Conservation (phyloP, 23 red algal genomes). For the Gracilaria gracilis region DNA sequence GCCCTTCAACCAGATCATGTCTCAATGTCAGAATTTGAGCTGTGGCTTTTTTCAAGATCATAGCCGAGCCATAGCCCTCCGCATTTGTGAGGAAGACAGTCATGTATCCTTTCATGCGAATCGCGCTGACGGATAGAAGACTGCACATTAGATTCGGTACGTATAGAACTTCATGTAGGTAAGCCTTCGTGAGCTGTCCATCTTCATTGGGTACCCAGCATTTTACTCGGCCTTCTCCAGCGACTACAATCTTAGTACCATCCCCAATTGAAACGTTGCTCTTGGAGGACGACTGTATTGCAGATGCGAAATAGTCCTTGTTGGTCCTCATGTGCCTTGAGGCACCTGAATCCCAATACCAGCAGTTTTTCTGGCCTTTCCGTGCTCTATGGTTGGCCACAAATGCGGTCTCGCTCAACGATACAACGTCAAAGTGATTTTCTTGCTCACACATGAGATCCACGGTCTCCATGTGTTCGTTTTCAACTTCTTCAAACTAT, state of each 20-base stretch:
- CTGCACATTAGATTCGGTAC: not conserved
- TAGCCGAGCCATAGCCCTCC: not conserved
- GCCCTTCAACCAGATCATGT: not conserved
- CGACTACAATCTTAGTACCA: no score
- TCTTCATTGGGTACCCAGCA: not conserved
- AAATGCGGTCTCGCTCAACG: no score
- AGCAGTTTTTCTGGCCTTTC: not conserved
- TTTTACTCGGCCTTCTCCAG: not conserved
- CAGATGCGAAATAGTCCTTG: not conserved
- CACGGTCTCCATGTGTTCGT: no score
- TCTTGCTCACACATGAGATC: no score
- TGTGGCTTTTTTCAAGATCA: not conserved
- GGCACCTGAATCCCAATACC: not conserved
- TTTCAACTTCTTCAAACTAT: no score
- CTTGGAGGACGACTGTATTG: no score
- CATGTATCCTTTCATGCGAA: not conserved
- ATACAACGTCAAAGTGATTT: no score
- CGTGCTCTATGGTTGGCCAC: no score
- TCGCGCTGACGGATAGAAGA: not conserved
- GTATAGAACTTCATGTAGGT: not conserved
- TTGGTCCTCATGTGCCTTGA: not conserved
- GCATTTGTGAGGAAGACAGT: not conserved
- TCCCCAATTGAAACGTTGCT: no score
- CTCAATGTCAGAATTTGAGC: not conserved
- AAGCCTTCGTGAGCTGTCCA: not conserved